Evolutionary conservation across 805 yeast species (phyloP).

Genomic region (Candida nemodendra): DNA sequence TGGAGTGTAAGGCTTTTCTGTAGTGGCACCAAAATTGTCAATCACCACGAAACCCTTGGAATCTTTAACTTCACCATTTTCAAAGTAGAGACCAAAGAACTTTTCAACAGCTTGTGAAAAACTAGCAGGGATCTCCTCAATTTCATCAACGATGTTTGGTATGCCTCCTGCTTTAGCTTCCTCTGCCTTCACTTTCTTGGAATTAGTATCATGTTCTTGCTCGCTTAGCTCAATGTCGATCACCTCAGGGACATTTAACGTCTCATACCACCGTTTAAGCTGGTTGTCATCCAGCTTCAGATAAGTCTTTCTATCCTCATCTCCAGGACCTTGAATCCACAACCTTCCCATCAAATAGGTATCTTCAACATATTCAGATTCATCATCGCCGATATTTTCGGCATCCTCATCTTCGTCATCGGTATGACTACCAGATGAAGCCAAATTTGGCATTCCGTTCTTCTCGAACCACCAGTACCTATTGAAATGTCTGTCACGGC

Average conservation of each 20-base stretch:
- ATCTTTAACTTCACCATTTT: slow-evolving; percentile 23
- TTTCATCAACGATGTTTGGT: too few relatives aligned
- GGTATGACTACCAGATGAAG: slow-evolving; percentile 17
- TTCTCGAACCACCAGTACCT: slow-evolving; percentile 95
- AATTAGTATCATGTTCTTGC: neutral
- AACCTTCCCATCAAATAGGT: slow-evolving; percentile 42
- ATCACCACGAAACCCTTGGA: slow-evolving; percentile 25
- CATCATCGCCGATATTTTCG: slow-evolving; percentile 39
- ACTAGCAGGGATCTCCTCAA: slow-evolving; percentile 1
- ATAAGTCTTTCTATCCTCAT: slow-evolving; percentile 37
- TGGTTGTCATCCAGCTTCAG: slow-evolving; percentile 39
- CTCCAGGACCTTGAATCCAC: slow-evolving; percentile 81
- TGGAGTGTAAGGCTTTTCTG: slow-evolving; percentile 30
- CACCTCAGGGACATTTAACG: slow-evolving; percentile 6
- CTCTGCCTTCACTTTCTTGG: slow-evolving; percentile 1
- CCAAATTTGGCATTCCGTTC: slow-evolving; percentile 66
- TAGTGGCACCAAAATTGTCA: slow-evolving; percentile 38
- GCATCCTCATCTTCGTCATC: slow-evolving; percentile 32
- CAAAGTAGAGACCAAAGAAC: slow-evolving; percentile 33
- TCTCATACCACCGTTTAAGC: slow-evolving; percentile 28
- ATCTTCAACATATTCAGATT: slow-evolving; percentile 48
- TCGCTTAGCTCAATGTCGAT: neutral
- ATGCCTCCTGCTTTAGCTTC: too few relatives aligned
- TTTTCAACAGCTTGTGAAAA: slow-evolving; percentile 30
- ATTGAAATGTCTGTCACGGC: slow-evolving; percentile 80